Conservation (phyloP, 2,329 filamentous ascomycete species). For the Annulohypoxylon truncatum region DNA sequence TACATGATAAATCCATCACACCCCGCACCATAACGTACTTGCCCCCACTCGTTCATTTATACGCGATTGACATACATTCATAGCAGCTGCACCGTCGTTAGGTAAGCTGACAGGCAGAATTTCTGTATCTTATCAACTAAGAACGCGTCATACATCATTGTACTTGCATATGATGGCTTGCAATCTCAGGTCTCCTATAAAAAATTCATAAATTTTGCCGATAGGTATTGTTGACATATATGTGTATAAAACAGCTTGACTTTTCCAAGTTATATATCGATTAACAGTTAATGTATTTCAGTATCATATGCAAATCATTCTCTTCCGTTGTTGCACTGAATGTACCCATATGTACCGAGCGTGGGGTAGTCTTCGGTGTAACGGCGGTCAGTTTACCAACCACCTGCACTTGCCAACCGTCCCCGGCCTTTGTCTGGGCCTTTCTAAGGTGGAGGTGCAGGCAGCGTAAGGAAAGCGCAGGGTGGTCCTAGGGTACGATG, state of each 20-base stretch:
- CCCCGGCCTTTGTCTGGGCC: not conserved
- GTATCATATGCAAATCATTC: constrained; percentile 4
- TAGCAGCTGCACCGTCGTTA: not conserved
- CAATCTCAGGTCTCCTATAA: too few species aligned
- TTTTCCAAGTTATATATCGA: too few species aligned
- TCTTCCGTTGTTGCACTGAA: not conserved
- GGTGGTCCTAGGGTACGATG: not conserved
- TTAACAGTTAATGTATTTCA: not conserved
- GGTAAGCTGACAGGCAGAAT: not conserved
- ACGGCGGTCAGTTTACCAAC: constrained; percentile 19
- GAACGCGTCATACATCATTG: not conserved
- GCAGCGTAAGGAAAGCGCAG: not conserved
- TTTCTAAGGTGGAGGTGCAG: not conserved
- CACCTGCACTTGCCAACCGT: constrained; percentile 1
- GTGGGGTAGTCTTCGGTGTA: constrained; percentile 23
- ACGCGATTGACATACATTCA: not conserved
- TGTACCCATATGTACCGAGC: not conserved
- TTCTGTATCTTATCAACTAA: not conserved
- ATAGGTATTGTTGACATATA: too few species aligned
- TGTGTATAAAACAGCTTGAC: too few species aligned
- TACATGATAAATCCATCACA: not conserved
- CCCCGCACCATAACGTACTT: not conserved
- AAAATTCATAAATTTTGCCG: too few species aligned
- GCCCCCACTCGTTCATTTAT: constrained; percentile 5
- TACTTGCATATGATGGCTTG: too few species aligned